These are phyloP conservation scores for Ganoderma multipileum DNA, from an alignment of 1,284 basidiomycete genomes.

Conservation along the genomic window DNA sequence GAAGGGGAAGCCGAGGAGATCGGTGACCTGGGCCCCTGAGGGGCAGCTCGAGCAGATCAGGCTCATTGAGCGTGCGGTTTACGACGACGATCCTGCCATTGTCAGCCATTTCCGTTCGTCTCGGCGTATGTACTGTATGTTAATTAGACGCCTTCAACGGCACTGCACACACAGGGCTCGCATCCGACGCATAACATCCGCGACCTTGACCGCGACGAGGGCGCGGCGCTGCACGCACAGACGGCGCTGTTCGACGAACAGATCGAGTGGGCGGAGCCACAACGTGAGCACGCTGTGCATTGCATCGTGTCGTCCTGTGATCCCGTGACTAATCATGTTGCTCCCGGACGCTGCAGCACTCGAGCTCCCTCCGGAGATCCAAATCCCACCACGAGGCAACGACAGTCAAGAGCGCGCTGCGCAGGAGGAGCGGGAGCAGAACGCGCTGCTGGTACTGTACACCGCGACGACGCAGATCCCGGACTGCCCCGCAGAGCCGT, in stretches of 20 bases:
- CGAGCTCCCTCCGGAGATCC: conserved; percentile 65
- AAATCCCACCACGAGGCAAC: conserved; percentile 60
- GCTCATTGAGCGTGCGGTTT: conserved; percentile 81
- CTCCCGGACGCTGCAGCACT: conserved; percentile 52
- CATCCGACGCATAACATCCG: conserved; percentile 73
- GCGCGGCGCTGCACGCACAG: conserved; percentile 79
- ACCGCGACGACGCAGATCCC: conserved; percentile 73
- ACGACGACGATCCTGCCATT: conserved; percentile 84
- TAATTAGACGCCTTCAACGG: conserved; percentile 48
- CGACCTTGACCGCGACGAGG: conserved; percentile 84
- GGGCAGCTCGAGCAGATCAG: conserved; percentile 73
- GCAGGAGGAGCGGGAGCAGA: conserved; percentile 80
- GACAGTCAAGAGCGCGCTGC: conserved; percentile 67
- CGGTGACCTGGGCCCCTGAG: conserved; percentile 79
- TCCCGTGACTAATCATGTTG: conserved; percentile 13
- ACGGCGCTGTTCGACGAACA: conserved; percentile 73
- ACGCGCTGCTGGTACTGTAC: conserved; percentile 77
- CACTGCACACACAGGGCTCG: conserved; percentile 60
- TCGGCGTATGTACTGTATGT: conserved; percentile 56
- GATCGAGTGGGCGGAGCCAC: conserved; percentile 82
- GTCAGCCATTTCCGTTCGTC: conserved; percentile 62
- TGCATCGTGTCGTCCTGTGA: conserved; percentile 26
- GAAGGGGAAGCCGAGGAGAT: conserved; percentile 69
- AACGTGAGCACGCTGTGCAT: conserved; percentile 55
- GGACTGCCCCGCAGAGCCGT: conserved; percentile 77